Percentiles rank a stretch among this genome's conserved stretches.
Conservation (phyloP, 2,329 filamentous ascomycete species). For the Ophiognomonia clavigignenti-juglandacearum region DNA sequence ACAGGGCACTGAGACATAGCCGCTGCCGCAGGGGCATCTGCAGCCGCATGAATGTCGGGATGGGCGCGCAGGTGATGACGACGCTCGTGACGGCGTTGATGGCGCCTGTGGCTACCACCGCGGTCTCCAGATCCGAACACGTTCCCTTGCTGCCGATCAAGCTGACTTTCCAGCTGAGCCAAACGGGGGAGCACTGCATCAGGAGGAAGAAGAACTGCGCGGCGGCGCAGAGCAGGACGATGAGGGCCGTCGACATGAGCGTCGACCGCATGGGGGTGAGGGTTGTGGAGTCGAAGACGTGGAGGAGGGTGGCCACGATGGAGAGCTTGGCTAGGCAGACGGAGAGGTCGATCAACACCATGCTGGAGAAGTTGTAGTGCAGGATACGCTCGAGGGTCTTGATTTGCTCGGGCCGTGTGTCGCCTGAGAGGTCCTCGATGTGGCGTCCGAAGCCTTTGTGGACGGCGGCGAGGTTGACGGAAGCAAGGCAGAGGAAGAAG, state of each 20-base stretch:
- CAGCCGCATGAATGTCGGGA: constrained; percentile 26
- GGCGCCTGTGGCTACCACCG: constrained; percentile 24
- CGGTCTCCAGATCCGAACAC: constrained; percentile 24
- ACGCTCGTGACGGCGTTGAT: constrained; percentile 26
- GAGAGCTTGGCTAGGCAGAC: constrained; percentile 25
- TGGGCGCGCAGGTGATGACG: constrained; percentile 24
- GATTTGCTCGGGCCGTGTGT: constrained; percentile 14
- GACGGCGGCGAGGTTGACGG: constrained; percentile 2
- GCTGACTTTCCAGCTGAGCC: constrained; percentile 25
- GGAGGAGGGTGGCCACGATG: constrained; percentile 24
- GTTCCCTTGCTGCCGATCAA: constrained; percentile 10
- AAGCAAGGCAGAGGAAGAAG: not conserved
- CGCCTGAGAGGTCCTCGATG: constrained; percentile 21
- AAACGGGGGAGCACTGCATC: constrained; percentile 24
- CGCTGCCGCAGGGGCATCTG: constrained; percentile 23
- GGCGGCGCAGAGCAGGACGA: constrained; percentile 23
- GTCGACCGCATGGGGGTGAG: constrained; percentile 18
- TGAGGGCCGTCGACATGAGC: constrained; percentile 25
- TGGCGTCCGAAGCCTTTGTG: constrained; percentile 21
- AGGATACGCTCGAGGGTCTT: constrained; percentile 13
- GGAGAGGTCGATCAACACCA: constrained; percentile 21
- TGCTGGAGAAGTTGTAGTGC: constrained; percentile 20
- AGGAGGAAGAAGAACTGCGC: constrained; percentile 23
- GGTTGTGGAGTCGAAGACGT: constrained; percentile 24
- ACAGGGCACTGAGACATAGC: constrained; percentile 23